These are phyloP conservation scores for Russula foetens DNA, from an alignment of 768 basidiomycete genomes.

Conservation along the genomic window DNA sequence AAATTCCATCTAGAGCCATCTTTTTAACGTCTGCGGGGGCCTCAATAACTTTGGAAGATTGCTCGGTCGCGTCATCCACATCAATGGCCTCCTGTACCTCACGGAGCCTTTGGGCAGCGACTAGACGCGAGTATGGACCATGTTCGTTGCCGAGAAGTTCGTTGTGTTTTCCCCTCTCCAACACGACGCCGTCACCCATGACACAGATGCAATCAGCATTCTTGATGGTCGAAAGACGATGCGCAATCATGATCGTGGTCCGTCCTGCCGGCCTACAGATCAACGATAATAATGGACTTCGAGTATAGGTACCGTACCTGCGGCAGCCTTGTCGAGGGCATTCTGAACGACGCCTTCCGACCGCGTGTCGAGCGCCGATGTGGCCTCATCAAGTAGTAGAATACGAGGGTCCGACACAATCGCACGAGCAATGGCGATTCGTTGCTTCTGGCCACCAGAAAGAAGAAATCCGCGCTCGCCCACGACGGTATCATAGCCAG, in stretches of 20 bases:
- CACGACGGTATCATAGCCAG: slow-evolving; percentile 44
- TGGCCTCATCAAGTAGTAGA: slow-evolving; percentile 43
- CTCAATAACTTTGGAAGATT: background rate
- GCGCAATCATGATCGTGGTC: slow-evolving; percentile 30
- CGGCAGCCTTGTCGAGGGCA: slow-evolving; percentile 43
- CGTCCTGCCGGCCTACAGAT: slow-evolving; percentile 14
- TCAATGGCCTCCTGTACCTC: slow-evolving; percentile 30
- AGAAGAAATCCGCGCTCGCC: slow-evolving; percentile 46
- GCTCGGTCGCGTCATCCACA: slow-evolving; percentile 8
- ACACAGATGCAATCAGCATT: slow-evolving; percentile 36
- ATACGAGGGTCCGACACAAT: slow-evolving; percentile 43
- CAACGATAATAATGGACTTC: background rate
- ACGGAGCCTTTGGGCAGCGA: slow-evolving; percentile 66
- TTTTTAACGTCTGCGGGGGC: slow-evolving; percentile 38
- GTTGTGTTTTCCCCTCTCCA: slow-evolving; percentile 39
- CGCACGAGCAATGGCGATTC: slow-evolving; percentile 44
- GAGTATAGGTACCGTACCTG: background rate
- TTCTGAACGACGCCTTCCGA: slow-evolving; percentile 46
- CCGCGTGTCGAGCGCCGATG: slow-evolving; percentile 41
- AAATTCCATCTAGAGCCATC: slow-evolving; percentile 43
- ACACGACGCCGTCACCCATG: slow-evolving; percentile 36
- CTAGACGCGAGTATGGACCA: slow-evolving; percentile 63
- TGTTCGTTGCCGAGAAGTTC: slow-evolving; percentile 34
- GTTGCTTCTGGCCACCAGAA: slow-evolving; percentile 45
- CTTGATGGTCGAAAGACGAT: slow-evolving; percentile 31